Percentiles rank a stretch among this genome's conserved stretches.
These are phyloP conservation scores for Ormosia emarginata DNA, from an alignment of 306 rosid genomes.

Conservation along the genomic window DNA sequence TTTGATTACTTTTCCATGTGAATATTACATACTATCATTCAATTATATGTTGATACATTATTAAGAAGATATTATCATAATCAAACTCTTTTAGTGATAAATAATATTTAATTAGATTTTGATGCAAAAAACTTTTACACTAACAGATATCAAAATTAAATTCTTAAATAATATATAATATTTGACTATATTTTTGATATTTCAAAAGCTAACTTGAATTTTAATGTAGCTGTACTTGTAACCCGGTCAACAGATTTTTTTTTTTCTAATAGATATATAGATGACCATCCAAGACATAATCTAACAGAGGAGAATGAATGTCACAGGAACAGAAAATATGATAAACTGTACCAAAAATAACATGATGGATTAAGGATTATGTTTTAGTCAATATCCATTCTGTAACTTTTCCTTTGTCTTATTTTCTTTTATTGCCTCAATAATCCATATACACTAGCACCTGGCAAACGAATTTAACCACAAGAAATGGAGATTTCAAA, in stretches of 20 bases:
- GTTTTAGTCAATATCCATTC: not conserved
- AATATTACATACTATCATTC: not conserved
- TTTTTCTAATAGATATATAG: not conserved
- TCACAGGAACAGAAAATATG: not conserved
- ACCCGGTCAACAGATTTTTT: not conserved
- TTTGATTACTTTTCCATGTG: not conserved
- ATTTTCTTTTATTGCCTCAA: not conserved
- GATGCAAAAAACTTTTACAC: not conserved
- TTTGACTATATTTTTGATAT: not conserved
- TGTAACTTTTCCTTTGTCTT: not conserved
- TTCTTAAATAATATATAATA: not conserved
- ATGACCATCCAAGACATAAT: not conserved
- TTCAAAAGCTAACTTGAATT: not conserved
- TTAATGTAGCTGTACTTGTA: not conserved
- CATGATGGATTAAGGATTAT: not conserved
- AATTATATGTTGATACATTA: no score
- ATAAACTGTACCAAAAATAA: not conserved
- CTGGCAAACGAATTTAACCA: constrained; percentile 18
- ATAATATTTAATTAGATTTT: not conserved
- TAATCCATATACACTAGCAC: not conserved
- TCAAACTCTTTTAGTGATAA: no score
- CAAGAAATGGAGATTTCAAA: constrained; percentile 8
- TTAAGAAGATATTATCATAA: no score
- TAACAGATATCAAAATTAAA: not conserved
- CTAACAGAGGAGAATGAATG: not conserved